A percentile compares a stretch with the other conserved stretches of the same genome.
Conservation (phyloP, 2,329 filamentous ascomycete species). For the Fusarium buxicola region DNA sequence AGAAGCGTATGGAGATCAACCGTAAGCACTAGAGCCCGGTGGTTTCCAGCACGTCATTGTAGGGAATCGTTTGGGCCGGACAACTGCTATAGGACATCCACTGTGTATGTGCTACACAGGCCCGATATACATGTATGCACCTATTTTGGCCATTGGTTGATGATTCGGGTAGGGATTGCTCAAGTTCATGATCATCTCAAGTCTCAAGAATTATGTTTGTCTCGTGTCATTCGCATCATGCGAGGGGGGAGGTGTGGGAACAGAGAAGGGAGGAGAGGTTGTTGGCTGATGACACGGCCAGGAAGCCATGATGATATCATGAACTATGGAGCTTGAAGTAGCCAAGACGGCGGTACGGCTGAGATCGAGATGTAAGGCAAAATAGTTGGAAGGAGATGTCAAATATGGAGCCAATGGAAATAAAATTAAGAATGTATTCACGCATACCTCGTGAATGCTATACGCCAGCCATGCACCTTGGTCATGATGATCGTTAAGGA, state of each 20-base stretch:
- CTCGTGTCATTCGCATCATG: slow-evolving; percentile 12
- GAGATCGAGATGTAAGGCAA: slow-evolving; percentile 8
- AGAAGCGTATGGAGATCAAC: slow-evolving; percentile 53
- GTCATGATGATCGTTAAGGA: slow-evolving; percentile 46
- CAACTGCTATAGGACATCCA: background rate
- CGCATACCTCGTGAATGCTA: slow-evolving; percentile 51
- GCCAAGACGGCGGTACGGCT: slow-evolving; percentile 10
- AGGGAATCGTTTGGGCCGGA: background rate
- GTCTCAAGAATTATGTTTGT: background rate
- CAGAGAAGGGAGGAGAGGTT: slow-evolving; percentile 8
- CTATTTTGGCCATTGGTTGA: slow-evolving; percentile 1
- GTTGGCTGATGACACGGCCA: slow-evolving; percentile 22
- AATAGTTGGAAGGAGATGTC: slow-evolving; percentile 15
- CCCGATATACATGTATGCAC: background rate
- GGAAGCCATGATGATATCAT: slow-evolving; percentile 23
- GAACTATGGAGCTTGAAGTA: slow-evolving; percentile 2
- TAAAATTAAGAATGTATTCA: slow-evolving; percentile 47
- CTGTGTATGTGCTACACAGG: background rate
- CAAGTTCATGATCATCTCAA: background rate
- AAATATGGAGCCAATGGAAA: slow-evolving; percentile 17
- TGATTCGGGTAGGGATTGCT: background rate
- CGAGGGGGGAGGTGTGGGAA: background rate
- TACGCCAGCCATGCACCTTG: slow-evolving; percentile 47
- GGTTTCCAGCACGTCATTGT: background rate
- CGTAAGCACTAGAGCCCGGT: slow-evolving; percentile 28